phyloP scores from a whole-genome alignment of 1,139 yeast species.

The Blastobotrys buckinghamii region DNA sequence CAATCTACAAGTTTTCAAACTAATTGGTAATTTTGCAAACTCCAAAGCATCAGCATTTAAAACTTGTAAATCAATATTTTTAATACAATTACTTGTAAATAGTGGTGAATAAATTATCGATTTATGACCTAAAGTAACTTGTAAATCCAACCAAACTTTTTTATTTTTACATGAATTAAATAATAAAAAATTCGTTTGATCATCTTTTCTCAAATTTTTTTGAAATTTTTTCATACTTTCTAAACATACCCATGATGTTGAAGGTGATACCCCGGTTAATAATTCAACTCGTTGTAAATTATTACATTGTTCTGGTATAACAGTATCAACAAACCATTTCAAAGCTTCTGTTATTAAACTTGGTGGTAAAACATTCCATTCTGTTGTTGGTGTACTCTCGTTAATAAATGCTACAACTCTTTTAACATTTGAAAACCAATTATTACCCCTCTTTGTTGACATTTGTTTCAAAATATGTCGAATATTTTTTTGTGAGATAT shows the following conservation, averaged over 20 bases:
- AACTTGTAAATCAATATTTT: not conserved
- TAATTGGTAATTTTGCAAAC: not conserved
- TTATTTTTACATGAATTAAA: not conserved
- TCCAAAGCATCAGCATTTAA: not conserved
- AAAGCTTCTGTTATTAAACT: conserved; percentile 2
- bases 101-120: not conserved
- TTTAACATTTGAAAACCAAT: conserved; percentile 1
- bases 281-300: not conserved
- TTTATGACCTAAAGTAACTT: conserved; percentile 1
- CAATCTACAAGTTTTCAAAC: not conserved
- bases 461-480: conserved; percentile 1
- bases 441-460: not conserved
- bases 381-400: not conserved
- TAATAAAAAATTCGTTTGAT: not conserved
- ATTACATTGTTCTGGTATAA: not conserved
- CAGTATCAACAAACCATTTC: conserved; percentile 2
- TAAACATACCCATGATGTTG: not conserved
- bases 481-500: not conserved
- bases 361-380: conserved; percentile 1
- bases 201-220: not conserved
- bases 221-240: not conserved
- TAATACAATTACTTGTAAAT: not conserved
- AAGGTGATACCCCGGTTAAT: not conserved
- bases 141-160: not conserved
- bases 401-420: conserved; percentile 1